Evolutionary conservation across 495 filamentous ascomycete genomes (phyloP).

Genomic region (Aspergillus baeticus): DNA sequence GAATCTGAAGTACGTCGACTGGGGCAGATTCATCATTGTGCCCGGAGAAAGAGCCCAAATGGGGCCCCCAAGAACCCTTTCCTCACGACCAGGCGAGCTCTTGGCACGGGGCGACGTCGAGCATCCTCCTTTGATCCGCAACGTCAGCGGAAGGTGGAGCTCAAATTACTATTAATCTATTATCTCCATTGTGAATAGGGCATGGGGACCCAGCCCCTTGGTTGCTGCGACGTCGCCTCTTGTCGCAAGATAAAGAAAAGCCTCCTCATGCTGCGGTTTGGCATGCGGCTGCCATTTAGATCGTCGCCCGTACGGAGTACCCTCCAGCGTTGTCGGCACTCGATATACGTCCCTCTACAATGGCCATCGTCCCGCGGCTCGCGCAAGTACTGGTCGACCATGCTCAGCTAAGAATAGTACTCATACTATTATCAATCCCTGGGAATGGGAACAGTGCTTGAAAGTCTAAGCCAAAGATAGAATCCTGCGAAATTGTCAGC

Average conservation of each 20-base stretch:
- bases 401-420: neutral
- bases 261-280: too few species aligned
- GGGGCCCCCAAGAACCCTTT: neutral
- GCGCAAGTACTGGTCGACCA: neutral
- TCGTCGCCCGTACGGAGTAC: too few species aligned
- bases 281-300: too few species aligned
- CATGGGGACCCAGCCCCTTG: too few species aligned
- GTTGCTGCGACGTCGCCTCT: too few species aligned
- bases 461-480: neutral
- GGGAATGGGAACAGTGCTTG: neutral
- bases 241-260: too few species aligned
- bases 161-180: too few species aligned
- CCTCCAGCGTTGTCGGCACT: too few species aligned
- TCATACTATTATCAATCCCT: neutral
- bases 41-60: neutral
- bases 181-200: too few species aligned
- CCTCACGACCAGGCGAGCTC: neutral
- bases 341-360: too few species aligned
- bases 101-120: slow-evolving; percentile 7
- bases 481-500: neutral
- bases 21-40: neutral
- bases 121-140: neutral
- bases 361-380: neutral
- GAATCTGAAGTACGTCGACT: neutral
- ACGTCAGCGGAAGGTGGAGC: neutral